Evolutionary conservation across 2,329 filamentous ascomycete species (phyloP).

Genomic region (Hypoxylon sp.): DNA sequence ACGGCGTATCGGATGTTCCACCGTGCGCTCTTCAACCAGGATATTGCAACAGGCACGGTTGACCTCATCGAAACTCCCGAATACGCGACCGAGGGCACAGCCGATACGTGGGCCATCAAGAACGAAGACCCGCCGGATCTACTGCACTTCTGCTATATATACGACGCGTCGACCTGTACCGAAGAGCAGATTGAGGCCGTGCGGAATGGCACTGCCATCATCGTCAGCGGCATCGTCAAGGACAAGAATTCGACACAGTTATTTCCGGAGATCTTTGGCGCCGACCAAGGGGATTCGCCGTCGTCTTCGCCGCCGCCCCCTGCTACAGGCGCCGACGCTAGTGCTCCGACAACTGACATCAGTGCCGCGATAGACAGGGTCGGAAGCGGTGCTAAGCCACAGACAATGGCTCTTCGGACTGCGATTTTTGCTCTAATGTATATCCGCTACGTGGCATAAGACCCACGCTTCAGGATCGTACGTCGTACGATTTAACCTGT

Average conservation of each 20-base stretch:
- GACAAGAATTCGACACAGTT: constrained; percentile 43
- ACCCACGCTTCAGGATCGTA: not conserved
- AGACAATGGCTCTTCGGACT: constrained; percentile 10
- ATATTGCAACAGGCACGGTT: constrained; percentile 59
- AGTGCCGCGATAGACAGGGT: constrained; percentile 6
- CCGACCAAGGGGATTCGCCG: not conserved
- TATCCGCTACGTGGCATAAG: not conserved
- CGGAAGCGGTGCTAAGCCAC: not conserved
- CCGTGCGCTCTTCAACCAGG: constrained; percentile 59
- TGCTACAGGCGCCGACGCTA: constrained; percentile 1
- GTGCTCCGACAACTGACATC: not conserved
- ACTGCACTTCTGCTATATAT: constrained; percentile 65
- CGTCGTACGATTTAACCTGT: too few species aligned
- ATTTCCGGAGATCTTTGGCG: constrained; percentile 40
- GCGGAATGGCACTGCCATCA: constrained; percentile 47
- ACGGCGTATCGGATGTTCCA: constrained; percentile 59
- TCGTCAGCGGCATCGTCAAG: constrained; percentile 46
- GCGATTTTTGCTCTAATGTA: not conserved
- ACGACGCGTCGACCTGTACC: constrained; percentile 61
- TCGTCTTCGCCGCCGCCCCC: constrained; percentile 1
- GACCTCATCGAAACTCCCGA: constrained; percentile 57
- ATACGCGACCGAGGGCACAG: constrained; percentile 42
- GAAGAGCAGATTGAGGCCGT: constrained; percentile 50
- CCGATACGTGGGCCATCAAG: constrained; percentile 55
- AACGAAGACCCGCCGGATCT: constrained; percentile 56